phyloP scores from a whole-genome alignment of 768 basidiomycete genomes.

The Pholiota microspora region DNA sequence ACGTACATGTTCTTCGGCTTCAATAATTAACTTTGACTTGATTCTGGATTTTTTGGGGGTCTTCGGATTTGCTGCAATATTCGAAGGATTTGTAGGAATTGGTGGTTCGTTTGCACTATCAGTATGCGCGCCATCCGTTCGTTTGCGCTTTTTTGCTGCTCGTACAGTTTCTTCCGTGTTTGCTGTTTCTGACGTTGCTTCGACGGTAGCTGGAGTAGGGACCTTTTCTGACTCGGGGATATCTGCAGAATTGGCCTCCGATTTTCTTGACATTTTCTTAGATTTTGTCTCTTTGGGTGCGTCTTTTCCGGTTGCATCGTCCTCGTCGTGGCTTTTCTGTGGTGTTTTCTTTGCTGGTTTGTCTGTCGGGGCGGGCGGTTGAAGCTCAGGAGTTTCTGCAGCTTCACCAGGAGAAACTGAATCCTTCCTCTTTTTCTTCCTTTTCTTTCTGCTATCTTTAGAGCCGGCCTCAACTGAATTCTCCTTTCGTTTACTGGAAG shows the following conservation, averaged over 20 bases:
- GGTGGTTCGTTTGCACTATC: neutral
- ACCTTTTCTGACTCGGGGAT: neutral
- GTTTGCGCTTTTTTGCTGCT: constrained; percentile 2
- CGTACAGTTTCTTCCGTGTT: neutral
- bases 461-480: neutral
- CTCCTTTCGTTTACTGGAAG: neutral
- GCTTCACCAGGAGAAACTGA: neutral
- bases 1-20: neutral
- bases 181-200: neutral
- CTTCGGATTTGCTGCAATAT: neutral
- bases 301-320: neutral
- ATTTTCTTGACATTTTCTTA: constrained; percentile 12
- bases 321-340: neutral
- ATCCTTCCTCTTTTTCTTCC: constrained; percentile 16
- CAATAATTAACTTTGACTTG: neutral
- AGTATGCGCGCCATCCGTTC: too few species aligned
- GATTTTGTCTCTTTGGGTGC: constrained; percentile 7
- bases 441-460: constrained; percentile 4
- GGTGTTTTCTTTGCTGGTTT: neutral
- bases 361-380: neutral
- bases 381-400: neutral
- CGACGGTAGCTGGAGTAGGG: neutral
- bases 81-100: neutral
- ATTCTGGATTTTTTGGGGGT: neutral
- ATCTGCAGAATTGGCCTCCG: neutral